Conservation (phyloP, 208 protist species). For the Porcisia deanei region DNA sequence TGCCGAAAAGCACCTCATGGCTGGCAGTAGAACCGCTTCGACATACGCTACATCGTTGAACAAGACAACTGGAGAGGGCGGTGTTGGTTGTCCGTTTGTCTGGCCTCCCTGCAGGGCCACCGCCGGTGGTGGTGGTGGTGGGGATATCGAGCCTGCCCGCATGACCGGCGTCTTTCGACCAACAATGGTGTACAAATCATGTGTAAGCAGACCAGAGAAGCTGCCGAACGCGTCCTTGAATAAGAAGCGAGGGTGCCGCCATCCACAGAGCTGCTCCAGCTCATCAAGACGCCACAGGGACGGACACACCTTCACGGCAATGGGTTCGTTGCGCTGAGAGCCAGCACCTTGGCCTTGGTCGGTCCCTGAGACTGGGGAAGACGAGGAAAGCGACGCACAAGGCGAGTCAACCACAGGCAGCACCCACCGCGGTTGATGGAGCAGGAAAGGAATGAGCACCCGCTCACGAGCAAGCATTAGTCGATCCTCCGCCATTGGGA, state of each 20-base stretch:
- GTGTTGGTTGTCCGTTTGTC: too few species aligned
- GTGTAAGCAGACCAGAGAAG: slow-evolving; percentile 29
- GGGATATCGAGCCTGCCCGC: neutral
- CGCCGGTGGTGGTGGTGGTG: too few species aligned
- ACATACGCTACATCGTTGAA: slow-evolving; percentile 51
- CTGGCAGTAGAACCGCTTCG: slow-evolving; percentile 43
- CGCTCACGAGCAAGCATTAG: slow-evolving; percentile 37
- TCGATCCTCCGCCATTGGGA: slow-evolving; percentile 16
- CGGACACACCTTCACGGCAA: slow-evolving; percentile 3
- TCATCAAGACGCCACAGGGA: slow-evolving; percentile 35
- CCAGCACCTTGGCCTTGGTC: neutral
- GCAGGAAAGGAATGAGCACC: slow-evolving; percentile 45
- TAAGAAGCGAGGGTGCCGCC: slow-evolving; percentile 9
- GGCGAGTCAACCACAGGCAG: neutral
- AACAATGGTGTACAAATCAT: slow-evolving; percentile 21
- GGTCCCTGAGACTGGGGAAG: neutral
- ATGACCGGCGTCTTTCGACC: slow-evolving; percentile 11
- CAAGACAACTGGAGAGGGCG: slow-evolving; percentile 35
- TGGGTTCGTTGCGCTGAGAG: neutral
- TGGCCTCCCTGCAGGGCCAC: neutral
- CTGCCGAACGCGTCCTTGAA: slow-evolving; percentile 23
- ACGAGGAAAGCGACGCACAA: neutral
- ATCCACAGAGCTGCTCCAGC: slow-evolving; percentile 35
- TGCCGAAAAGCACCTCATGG: slow-evolving; percentile 45
- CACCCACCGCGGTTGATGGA: slow-evolving; percentile 19